A percentile compares a stretch with the other conserved stretches of the same genome.
Evolutionary conservation across 768 basidiomycete species (phyloP).

Genomic region (Leucocoprinus sp.): DNA sequence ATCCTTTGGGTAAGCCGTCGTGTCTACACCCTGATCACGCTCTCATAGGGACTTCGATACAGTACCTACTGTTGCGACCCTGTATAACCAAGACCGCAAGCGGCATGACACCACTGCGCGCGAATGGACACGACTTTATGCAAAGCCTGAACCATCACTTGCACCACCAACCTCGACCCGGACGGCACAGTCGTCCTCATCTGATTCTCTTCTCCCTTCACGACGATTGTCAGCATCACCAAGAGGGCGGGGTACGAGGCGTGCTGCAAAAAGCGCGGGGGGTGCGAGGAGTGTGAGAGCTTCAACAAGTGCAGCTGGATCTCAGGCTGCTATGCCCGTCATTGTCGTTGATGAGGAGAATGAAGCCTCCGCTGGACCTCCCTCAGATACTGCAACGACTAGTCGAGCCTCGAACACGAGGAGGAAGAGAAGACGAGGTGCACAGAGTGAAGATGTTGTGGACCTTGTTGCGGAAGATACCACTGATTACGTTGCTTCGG

Average conservation of each 20-base stretch:
- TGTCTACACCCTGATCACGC: background rate
- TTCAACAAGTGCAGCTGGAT: background rate
- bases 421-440: slow-evolving; percentile 13
- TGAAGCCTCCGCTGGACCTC: background rate
- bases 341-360: slow-evolving; percentile 10
- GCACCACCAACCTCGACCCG: slow-evolving; percentile 20
- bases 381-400: background rate
- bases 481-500: background rate
- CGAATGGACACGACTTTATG: slow-evolving; percentile 70
- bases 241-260: slow-evolving; percentile 5
- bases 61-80: slow-evolving; percentile 68
- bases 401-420: background rate
- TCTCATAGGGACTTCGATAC: slow-evolving; percentile 1
- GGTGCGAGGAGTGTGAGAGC: background rate
- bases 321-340: background rate
- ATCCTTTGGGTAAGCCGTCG: slow-evolving; percentile 52
- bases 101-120: slow-evolving; percentile 72
- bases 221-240: background rate
- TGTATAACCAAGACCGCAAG: slow-evolving; percentile 56
- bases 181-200: slow-evolving; percentile 12
- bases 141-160: slow-evolving; percentile 35
- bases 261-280: background rate
- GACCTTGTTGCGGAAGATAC: slow-evolving; percentile 1
- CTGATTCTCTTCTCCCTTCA: background rate
- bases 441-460: slow-evolving; percentile 1